Percentiles rank a stretch among this genome's conserved stretches.
phyloP scores from a whole-genome alignment of 495 filamentous ascomycete species.

The Aspergillus taichungensis region DNA sequence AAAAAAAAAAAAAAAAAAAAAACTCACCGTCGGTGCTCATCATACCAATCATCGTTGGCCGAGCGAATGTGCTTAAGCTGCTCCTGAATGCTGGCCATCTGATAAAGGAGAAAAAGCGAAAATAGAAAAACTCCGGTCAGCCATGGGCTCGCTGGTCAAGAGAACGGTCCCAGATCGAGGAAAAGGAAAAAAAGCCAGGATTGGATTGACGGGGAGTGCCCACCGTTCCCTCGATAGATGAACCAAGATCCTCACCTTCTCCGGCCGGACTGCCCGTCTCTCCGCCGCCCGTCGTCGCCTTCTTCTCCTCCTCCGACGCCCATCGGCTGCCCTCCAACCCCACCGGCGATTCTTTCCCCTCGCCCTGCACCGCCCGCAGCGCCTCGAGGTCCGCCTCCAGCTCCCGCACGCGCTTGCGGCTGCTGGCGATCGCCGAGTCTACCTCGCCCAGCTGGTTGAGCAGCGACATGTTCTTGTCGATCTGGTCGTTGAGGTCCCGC shows the following conservation, averaged over 20 bases:
- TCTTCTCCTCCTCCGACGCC: constrained; percentile 28
- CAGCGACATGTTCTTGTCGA: constrained; percentile 43
- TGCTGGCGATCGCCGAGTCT: constrained; percentile 29
- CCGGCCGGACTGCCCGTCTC: constrained; percentile 31
- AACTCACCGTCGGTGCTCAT: constrained; percentile 36
- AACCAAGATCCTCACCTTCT: constrained; percentile 47
- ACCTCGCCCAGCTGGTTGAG: constrained; percentile 36
- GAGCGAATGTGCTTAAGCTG: constrained; percentile 42
- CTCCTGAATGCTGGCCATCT: constrained; percentile 46
- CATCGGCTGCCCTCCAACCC: constrained; percentile 35
- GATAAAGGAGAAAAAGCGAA: constrained; percentile 10
- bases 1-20: not conserved
- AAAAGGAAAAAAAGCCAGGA: constrained; percentile 29
- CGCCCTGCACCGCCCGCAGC: constrained; percentile 24
- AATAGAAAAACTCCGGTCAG: constrained; percentile 11
- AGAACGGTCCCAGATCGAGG: constrained; percentile 20
- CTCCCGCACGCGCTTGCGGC: constrained; percentile 35
- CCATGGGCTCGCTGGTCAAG: constrained; percentile 2
- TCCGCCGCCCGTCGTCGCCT: constrained; percentile 6
- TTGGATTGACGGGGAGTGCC: constrained; percentile 35
- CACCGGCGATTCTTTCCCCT: constrained; percentile 15
- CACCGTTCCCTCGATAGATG: constrained; percentile 48
- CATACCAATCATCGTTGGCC: constrained; percentile 38
- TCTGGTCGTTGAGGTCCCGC: constrained; percentile 34
- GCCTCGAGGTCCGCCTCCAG: constrained; percentile 38